These are phyloP conservation scores for Phaseolus lunatus DNA, from an alignment of 306 rosid genomes.

Conservation along the genomic window DNA sequence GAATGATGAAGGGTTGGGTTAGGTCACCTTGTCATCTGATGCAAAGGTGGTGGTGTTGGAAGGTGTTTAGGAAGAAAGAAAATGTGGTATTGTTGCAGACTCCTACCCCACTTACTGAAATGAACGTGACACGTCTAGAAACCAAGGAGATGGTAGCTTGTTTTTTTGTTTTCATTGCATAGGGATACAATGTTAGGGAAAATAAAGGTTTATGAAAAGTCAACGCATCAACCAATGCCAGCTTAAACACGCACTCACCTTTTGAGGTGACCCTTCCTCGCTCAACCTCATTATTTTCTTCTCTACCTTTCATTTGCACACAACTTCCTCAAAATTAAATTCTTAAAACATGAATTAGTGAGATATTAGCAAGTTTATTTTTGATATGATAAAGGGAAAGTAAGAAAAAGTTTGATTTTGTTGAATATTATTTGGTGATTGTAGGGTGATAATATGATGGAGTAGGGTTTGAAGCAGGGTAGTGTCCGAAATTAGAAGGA, in stretches of 20 bases:
- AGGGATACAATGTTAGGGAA: not conserved
- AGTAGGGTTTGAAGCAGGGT: no score
- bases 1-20: conserved; percentile 1
- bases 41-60: conserved; percentile 26
- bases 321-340: no score
- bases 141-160: not conserved
- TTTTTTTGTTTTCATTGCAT: not conserved
- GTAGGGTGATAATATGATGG: no score
- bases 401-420: no score
- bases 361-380: no score
- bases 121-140: conserved; percentile 23
- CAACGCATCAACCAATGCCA: conserved; percentile 6
- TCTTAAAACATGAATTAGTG: no score
- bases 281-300: not conserved
- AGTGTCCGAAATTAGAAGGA: no score
- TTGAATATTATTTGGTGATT: no score
- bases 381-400: no score
- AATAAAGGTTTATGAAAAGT: not conserved
- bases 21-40: not conserved
- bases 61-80: conserved; percentile 24
- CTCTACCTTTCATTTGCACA: no score
- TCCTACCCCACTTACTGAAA: conserved; percentile 38
- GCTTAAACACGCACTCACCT: not conserved
- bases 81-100: conserved; percentile 10
- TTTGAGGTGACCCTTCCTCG: conserved; percentile 27